Percentiles rank a stretch among this genome's conserved stretches.
phyloP scores from a whole-genome alignment of 1,284 basidiomycete species.

The Cutaneotrichosporon dermatis region DNA sequence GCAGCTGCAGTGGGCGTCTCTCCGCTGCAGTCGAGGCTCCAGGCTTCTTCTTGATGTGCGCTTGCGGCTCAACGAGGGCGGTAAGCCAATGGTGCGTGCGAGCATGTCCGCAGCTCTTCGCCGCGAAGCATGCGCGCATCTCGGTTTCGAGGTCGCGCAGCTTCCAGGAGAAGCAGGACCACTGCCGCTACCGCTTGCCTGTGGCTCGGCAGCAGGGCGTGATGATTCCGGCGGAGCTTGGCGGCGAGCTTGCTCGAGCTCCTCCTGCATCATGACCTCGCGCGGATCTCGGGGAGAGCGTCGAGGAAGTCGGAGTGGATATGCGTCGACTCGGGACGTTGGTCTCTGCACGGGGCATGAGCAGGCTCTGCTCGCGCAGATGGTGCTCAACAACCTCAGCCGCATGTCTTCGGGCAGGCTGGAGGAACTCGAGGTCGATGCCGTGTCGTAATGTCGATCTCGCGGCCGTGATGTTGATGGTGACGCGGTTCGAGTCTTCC shows the following conservation, averaged over 20 bases:
- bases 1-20: conserved; percentile 64
- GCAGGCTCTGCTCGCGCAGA: conserved; percentile 63
- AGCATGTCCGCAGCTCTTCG: conserved; percentile 7
- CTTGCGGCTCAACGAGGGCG: neutral
- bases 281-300: conserved; percentile 90
- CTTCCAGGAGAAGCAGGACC: neutral
- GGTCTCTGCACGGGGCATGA: conserved; percentile 60
- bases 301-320: conserved; percentile 95
- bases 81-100: conserved; percentile 2
- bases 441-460: conserved; percentile 99
- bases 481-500: conserved; percentile 54
- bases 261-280: conserved; percentile 94
- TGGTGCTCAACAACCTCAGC: conserved; percentile 98
- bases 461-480: conserved; percentile 84
- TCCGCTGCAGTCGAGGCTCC: conserved; percentile 7
- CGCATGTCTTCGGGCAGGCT: conserved; percentile 96
- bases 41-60: neutral
- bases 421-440: conserved; percentile 95
- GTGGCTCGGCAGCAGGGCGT: conserved; percentile 18
- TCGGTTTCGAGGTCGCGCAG: conserved; percentile 3
- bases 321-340: conserved; percentile 64
- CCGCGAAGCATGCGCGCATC: conserved; percentile 6
- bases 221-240: conserved; percentile 49
- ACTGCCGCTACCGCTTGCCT: neutral
- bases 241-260: conserved; percentile 68